Conservation (phyloP, 805 yeast genomes). For the Wickerhamiella musiphila region DNA sequence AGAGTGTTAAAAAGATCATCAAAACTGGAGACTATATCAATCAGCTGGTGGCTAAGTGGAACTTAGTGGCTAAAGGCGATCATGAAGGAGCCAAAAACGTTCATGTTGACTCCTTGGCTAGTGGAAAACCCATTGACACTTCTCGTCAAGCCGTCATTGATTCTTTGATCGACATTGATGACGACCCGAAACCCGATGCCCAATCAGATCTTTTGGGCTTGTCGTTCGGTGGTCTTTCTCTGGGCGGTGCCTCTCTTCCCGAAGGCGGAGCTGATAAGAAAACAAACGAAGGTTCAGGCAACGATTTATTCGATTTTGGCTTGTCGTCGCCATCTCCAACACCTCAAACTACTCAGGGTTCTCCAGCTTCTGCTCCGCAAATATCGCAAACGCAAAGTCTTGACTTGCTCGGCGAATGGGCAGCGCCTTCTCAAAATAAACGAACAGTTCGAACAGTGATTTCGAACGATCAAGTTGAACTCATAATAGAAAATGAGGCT, state of each 20-base stretch:
- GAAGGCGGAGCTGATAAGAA: constrained; percentile 15
- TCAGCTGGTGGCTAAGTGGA: constrained; percentile 47
- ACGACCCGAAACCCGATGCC: constrained; percentile 24
- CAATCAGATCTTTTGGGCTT: constrained; percentile 49
- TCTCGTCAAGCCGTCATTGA: constrained; percentile 26
- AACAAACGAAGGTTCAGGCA: constrained; percentile 15
- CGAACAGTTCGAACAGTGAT: constrained; percentile 2
- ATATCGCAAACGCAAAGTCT: constrained; percentile 3
- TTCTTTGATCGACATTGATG: constrained; percentile 63
- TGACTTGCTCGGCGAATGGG: constrained; percentile 3
- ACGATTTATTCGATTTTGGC: not conserved
- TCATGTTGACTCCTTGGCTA: constrained; percentile 22
- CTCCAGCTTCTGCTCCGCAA: constrained; percentile 9
- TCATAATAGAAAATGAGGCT: no score
- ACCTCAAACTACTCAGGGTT: constrained; percentile 8
- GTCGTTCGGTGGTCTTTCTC: constrained; percentile 29
- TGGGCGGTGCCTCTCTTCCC: constrained; percentile 30
- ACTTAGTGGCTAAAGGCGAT: constrained; percentile 48
- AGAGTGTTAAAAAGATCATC: constrained; percentile 45
- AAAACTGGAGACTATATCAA: constrained; percentile 62
- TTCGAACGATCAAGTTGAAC: constrained; percentile 30
- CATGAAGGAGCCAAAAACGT: constrained; percentile 33
- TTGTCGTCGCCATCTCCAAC: not conserved
- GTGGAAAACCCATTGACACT: constrained; percentile 16
- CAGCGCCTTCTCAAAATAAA: constrained; percentile 1